These are phyloP conservation scores for Blastomyces parvus DNA, from an alignment of 2,329 filamentous ascomycete species.

Conservation along the genomic window DNA sequence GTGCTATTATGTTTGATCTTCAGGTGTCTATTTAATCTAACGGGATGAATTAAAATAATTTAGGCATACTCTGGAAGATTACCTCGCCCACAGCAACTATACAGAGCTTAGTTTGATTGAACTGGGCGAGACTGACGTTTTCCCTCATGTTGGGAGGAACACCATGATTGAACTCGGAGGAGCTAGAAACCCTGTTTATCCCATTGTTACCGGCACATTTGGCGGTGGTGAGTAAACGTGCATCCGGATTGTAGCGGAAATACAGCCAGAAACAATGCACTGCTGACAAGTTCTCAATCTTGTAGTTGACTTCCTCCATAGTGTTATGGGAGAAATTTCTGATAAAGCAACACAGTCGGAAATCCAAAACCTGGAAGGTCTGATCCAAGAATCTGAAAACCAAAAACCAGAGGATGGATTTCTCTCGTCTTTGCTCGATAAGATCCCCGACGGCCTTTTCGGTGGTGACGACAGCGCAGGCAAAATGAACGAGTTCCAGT, in stretches of 20 bases:
- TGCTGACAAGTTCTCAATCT: not conserved
- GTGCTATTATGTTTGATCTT: not conserved
- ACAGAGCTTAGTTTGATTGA: constrained; percentile 80
- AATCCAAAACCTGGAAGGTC: constrained; percentile 77
- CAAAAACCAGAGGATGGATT: constrained; percentile 60
- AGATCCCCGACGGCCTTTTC: constrained; percentile 72
- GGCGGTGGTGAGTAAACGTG: constrained; percentile 47
- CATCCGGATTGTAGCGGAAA: not conserved
- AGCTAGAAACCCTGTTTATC: constrained; percentile 59
- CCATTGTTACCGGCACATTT: constrained; percentile 82
- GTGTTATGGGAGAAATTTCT: constrained; percentile 66
- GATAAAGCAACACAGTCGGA: constrained; percentile 90
- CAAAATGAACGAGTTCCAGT: constrained; percentile 70
- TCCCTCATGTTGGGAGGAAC: constrained; percentile 73
- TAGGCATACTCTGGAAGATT: constrained; percentile 79
- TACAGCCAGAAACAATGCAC: not conserved
- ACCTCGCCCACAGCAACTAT: constrained; percentile 89
- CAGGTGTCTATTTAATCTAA: not conserved
- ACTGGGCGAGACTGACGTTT: constrained; percentile 68
- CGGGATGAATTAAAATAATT: not conserved
- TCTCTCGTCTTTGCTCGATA: constrained; percentile 68
- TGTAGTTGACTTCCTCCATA: constrained; percentile 81
- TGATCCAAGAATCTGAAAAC: constrained; percentile 54
- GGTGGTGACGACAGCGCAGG: constrained; percentile 54
- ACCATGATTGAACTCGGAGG: constrained; percentile 63